Evolutionary conservation across 148 eudicot species (phyloP).

Genomic region (Cornus controversa): DNA sequence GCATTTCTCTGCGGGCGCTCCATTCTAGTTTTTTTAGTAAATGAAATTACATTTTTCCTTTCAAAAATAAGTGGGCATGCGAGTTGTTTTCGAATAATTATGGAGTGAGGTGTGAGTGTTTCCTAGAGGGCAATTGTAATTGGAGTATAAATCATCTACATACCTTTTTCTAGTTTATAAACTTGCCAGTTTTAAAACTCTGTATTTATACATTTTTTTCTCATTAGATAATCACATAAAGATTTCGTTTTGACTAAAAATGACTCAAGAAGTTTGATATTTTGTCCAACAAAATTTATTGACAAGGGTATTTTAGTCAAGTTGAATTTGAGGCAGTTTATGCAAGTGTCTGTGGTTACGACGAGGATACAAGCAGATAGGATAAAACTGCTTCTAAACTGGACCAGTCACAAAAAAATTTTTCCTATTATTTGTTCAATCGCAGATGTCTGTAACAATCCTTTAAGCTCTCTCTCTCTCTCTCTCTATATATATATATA

Average conservation of each 20-base stretch:
- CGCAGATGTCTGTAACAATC: neutral
- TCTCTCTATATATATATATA: neutral
- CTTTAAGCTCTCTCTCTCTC: neutral
- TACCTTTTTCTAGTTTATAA: too few species aligned
- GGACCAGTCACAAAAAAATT: neutral
- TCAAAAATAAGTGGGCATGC: too few species aligned
- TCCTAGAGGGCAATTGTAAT: too few species aligned
- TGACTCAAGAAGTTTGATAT: too few species aligned
- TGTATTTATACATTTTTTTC: too few species aligned
- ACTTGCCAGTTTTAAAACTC: too few species aligned
- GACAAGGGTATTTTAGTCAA: neutral
- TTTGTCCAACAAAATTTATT: neutral
- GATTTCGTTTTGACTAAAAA: too few species aligned
- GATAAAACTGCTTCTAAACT: slow-evolving; percentile 12
- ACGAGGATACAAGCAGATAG: neutral
- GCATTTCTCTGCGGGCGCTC: neutral
- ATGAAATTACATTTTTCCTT: neutral
- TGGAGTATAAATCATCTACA: too few species aligned
- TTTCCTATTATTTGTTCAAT: neutral
- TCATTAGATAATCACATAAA: too few species aligned
- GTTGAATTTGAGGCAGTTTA: neutral
- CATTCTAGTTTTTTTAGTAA: neutral
- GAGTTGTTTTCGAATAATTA: too few species aligned
- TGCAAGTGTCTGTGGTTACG: neutral
- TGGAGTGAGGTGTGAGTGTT: too few species aligned